These are phyloP conservation scores for Camellia japonica DNA, from an alignment of 148 eudicot species.

Conservation along the genomic window DNA sequence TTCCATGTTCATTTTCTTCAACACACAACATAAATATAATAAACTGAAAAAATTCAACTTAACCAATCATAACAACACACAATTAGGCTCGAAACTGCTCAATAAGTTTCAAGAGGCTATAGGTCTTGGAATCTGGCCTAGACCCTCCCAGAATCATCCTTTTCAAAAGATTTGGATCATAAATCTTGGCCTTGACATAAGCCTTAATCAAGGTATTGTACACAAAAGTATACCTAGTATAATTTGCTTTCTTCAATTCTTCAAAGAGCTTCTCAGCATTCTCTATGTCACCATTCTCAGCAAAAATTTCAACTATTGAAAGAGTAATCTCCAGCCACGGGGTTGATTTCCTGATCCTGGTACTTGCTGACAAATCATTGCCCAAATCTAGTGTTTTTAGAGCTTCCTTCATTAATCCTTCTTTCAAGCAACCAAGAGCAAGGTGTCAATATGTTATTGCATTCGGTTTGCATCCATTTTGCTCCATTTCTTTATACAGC, in stretches of 20 bases:
- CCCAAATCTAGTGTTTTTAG: constrained; percentile 78
- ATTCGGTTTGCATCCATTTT: constrained; percentile 69
- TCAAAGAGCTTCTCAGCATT: constrained; percentile 72
- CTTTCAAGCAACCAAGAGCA: constrained; percentile 79
- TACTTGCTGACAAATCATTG: constrained; percentile 39
- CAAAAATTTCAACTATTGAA: constrained; percentile 55
- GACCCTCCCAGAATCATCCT: constrained; percentile 95
- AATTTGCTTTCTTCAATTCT: constrained; percentile 67
- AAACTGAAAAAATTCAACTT: background rate
- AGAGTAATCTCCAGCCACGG: constrained; percentile 95
- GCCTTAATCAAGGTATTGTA: constrained; percentile 81
- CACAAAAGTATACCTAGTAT: constrained; percentile 76
- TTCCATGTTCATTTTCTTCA: background rate
- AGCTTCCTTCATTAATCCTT: constrained; percentile 65
- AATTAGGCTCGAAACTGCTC: constrained; percentile 53
- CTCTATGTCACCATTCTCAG: constrained; percentile 78
- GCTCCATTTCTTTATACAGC: constrained; percentile 74
- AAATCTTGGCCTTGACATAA: constrained; percentile 78
- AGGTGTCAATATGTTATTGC: constrained; percentile 80
- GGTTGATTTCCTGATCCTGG: constrained; percentile 54
- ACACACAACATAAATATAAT: background rate
- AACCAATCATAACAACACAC: background rate
- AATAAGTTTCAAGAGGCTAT: constrained; percentile 69
- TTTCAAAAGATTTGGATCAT: constrained; percentile 72
- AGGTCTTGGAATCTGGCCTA: constrained; percentile 90